Evolutionary conservation across 345 rosid genomes (phyloP).

Genomic region (Eucalyptus tenuipes): DNA sequence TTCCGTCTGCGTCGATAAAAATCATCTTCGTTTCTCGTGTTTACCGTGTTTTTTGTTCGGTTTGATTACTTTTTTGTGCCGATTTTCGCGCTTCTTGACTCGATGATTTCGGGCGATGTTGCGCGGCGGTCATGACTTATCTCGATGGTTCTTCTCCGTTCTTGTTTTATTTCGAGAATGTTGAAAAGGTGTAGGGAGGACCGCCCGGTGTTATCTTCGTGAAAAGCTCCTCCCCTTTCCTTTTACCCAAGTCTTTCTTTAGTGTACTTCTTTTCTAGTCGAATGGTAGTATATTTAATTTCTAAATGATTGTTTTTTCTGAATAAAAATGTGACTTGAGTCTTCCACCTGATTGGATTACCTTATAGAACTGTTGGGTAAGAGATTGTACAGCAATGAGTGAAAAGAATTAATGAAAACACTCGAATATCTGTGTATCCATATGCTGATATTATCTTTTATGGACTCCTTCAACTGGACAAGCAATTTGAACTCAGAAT

Average conservation of each 20-base stretch:
- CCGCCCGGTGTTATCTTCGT: neutral
- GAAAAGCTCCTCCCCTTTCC: neutral
- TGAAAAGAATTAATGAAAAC: no score
- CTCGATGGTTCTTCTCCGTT: neutral
- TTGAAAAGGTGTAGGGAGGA: neutral
- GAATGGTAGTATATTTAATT: neutral
- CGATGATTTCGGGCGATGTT: neutral
- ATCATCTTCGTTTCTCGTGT: neutral
- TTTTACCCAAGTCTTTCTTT: neutral
- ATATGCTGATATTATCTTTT: neutral
- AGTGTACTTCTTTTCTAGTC: neutral
- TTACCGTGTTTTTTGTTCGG: neutral
- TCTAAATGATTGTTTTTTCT: neutral
- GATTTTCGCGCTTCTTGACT: neutral
- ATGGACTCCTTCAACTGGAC: neutral
- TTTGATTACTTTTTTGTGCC: neutral
- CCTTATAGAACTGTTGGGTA: neutral
- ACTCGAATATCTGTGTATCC: neutral
- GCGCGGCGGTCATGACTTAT: rapidly evolving
- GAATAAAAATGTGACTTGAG: neutral
- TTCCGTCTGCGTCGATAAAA: neutral
- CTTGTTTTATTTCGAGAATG: neutral
- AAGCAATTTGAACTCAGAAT: neutral
- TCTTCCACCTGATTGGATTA: neutral
- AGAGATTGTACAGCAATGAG: neutral